A percentile compares a stretch with the other conserved stretches of the same genome.
These are phyloP conservation scores for Metarhizium sp. DNA, from an alignment of 2,329 filamentous ascomycete species.

Conservation along the genomic window DNA sequence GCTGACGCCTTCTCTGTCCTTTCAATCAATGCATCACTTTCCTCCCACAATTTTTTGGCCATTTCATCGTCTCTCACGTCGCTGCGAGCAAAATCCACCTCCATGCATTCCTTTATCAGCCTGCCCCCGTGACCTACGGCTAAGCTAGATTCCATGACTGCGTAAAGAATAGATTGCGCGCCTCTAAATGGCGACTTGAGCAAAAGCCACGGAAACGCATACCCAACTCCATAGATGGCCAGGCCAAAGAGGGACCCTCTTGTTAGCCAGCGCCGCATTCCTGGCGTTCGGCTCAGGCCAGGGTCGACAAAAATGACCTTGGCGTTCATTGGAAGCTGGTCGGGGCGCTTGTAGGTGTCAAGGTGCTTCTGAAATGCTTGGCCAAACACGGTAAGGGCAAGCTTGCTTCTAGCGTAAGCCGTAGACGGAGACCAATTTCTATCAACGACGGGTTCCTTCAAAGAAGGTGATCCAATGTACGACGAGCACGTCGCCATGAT, in stretches of 20 bases:
- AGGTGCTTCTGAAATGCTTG: conserved; percentile 89
- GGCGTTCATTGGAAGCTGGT: conserved; percentile 72
- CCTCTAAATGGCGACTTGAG: conserved; percentile 78
- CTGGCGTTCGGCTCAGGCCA: conserved; percentile 74
- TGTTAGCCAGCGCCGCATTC: conserved; percentile 79
- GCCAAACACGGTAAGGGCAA: conserved; percentile 84
- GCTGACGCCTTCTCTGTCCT: conserved; percentile 73
- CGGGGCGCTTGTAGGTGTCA: conserved; percentile 72
- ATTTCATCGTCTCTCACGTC: conserved; percentile 72
- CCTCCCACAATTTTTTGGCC: conserved; percentile 82
- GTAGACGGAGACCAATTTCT: conserved; percentile 44
- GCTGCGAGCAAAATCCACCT: conserved; percentile 58
- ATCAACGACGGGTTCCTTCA: conserved; percentile 42
- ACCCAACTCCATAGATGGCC: conserved; percentile 64
- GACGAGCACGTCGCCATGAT: conserved; percentile 80
- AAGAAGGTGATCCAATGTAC: conserved; percentile 69
- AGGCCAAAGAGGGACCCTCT: conserved; percentile 77
- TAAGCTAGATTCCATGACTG: conserved; percentile 71
- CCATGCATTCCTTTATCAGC: conserved; percentile 81
- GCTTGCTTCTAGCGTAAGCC: conserved; percentile 57
- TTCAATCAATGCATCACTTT: conserved; percentile 77
- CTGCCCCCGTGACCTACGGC: conserved; percentile 56
- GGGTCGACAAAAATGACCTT: conserved; percentile 84
- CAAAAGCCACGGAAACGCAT: conserved; percentile 76
- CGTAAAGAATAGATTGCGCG: conserved; percentile 77